Percentiles rank a stretch among this genome's conserved stretches.
phyloP scores from a whole-genome alignment of 2,329 filamentous ascomycete genomes.

The Ceratocystis lukuohia region DNA sequence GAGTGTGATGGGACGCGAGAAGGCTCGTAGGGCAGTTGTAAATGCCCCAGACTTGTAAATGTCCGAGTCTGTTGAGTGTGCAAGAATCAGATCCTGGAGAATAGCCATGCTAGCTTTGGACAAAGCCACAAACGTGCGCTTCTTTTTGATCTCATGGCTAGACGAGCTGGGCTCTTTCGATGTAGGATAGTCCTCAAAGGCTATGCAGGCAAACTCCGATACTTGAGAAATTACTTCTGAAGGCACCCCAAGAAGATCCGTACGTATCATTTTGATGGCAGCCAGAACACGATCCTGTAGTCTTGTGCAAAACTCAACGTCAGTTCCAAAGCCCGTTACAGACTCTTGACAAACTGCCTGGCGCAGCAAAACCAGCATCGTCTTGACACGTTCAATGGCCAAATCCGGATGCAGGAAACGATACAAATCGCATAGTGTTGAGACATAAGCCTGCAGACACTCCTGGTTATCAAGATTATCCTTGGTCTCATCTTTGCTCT shows the following conservation, averaged over 20 bases:
- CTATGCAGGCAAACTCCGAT: slow-evolving; percentile 56
- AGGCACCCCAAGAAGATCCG: slow-evolving; percentile 50
- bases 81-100: slow-evolving; percentile 45
- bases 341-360: slow-evolving; percentile 59
- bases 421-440: slow-evolving; percentile 64
- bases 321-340: slow-evolving; percentile 52
- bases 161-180: slow-evolving; percentile 25
- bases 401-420: slow-evolving; percentile 55
- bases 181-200: slow-evolving; percentile 34
- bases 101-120: slow-evolving; percentile 69
- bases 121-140: slow-evolving; percentile 74
- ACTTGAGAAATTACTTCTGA: slow-evolving; percentile 56
- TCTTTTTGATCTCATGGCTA: slow-evolving; percentile 28
- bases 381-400: slow-evolving; percentile 45
- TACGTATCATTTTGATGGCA: slow-evolving; percentile 52
- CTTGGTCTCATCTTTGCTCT: slow-evolving; percentile 26
- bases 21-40: slow-evolving; percentile 47
- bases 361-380: slow-evolving; percentile 58
- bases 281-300: slow-evolving; percentile 59
- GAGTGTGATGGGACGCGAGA: slow-evolving; percentile 56
- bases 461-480: slow-evolving; percentile 54
- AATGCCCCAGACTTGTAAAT: slow-evolving; percentile 60
- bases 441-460: slow-evolving; percentile 73
- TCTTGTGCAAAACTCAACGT: slow-evolving; percentile 59
- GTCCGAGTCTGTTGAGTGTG: slow-evolving; percentile 47